Conservation (phyloP, 768 basidiomycete species). For the Mrakia frigida region DNA sequence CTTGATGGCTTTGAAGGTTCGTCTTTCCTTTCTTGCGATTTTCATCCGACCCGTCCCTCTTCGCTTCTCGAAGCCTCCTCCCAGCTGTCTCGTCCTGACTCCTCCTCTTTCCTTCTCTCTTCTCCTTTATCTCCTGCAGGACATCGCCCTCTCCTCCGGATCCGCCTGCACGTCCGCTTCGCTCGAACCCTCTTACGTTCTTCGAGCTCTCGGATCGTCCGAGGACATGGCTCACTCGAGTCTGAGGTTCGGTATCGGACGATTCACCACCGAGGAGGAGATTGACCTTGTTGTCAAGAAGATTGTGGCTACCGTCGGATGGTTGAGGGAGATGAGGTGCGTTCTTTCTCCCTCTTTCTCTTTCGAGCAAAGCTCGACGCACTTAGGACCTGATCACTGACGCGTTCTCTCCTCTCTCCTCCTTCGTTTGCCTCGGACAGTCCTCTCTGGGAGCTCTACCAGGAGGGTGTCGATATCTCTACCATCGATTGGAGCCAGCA, state of each 20-base stretch:
- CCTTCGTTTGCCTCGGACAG: slow-evolving; percentile 38
- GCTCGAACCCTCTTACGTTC: slow-evolving; percentile 94
- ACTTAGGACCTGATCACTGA: background rate
- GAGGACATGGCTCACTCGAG: slow-evolving; percentile 99
- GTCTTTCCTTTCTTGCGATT: slow-evolving; percentile 27
- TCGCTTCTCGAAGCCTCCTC: too few species aligned
- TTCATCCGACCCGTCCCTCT: background rate
- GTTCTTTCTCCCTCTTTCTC: background rate
- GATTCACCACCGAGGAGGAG: slow-evolving; percentile 96
- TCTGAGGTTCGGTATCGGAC: slow-evolving; percentile 91
- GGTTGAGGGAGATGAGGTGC: slow-evolving; percentile 81
- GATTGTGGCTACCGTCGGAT: slow-evolving; percentile 78
- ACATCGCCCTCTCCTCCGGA: slow-evolving; percentile 94
- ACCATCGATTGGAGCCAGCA: slow-evolving; percentile 71
- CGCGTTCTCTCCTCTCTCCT: slow-evolving; percentile 13
- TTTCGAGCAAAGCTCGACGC: background rate
- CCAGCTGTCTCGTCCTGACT: slow-evolving; percentile 13
- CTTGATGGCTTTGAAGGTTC: slow-evolving; percentile 92
- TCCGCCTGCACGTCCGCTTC: slow-evolving; percentile 98
- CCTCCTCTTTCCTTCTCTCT: background rate
- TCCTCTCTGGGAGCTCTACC: slow-evolving; percentile 99
- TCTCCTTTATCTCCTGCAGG: slow-evolving; percentile 50
- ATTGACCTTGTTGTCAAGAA: slow-evolving; percentile 87
- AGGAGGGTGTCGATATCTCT: slow-evolving; percentile 94
- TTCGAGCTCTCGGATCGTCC: slow-evolving; percentile 81